Evolutionary conservation across 2,329 filamentous ascomycete genomes (phyloP).

Genomic region (Clonostachys rosea): DNA sequence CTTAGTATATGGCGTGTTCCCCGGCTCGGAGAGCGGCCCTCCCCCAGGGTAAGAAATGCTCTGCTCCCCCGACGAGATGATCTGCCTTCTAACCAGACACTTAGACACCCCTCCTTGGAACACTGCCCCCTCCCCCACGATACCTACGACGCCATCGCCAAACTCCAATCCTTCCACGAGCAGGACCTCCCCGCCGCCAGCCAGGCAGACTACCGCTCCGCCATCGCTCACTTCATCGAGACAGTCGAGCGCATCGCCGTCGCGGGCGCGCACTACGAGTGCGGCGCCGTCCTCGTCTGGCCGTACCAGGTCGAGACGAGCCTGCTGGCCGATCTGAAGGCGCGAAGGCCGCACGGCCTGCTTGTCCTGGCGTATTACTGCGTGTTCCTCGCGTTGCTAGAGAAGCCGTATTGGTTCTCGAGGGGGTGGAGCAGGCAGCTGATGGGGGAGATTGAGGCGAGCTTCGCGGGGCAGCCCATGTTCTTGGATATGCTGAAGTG

Average conservation of each 20-base stretch:
- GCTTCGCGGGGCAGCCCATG: neutral
- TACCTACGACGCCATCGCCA: conserved; percentile 10
- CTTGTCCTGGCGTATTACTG: conserved; percentile 16
- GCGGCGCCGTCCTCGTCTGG: conserved; percentile 13
- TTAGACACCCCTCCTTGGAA: too few relatives aligned
- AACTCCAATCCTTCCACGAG: conserved; percentile 12
- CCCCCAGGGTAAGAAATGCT: too few relatives aligned
- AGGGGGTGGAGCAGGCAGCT: conserved; percentile 15
- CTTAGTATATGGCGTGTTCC: too few relatives aligned
- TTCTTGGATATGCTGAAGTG: too few relatives aligned
- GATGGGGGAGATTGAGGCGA: conserved; percentile 10
- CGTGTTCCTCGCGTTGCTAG: conserved; percentile 13
- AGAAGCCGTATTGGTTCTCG: conserved; percentile 16
- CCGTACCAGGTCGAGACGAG: conserved; percentile 15
- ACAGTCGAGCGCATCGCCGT: conserved; percentile 10
- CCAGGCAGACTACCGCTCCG: conserved; percentile 8
- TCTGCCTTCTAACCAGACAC: too few relatives aligned
- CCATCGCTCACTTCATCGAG: conserved; percentile 9
- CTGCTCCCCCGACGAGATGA: too few relatives aligned
- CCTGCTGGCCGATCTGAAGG: conserved; percentile 15
- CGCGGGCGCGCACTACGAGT: conserved; percentile 14
- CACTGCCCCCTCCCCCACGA: conserved; percentile 10
- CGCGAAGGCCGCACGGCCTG: conserved; percentile 13
- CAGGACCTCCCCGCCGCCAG: conserved; percentile 10
- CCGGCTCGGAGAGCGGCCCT: too few relatives aligned